Conservation (phyloP, 2,329 filamentous ascomycete genomes). For the Elsinoe perseae region DNA sequence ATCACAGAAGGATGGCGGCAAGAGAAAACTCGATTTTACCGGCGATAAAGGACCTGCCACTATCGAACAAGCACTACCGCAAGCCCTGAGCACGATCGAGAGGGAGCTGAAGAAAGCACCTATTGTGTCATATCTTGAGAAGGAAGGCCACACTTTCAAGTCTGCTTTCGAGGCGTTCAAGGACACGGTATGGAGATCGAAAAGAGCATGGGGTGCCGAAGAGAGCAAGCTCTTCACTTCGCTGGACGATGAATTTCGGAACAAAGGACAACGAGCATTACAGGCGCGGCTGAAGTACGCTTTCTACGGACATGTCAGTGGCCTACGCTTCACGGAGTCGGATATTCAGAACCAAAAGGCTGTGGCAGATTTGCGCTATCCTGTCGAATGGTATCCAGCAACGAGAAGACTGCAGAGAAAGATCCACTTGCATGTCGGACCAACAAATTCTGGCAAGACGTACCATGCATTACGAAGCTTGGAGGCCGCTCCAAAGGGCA, state of each 20-base stretch:
- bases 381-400: constrained; percentile 83
- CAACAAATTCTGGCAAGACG: constrained; percentile 97
- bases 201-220: neutral
- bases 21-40: neutral
- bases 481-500: constrained; percentile 64
- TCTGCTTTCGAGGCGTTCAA: constrained; percentile 25
- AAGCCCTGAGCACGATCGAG: constrained; percentile 22
- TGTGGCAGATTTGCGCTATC: constrained; percentile 77
- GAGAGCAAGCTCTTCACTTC: constrained; percentile 3
- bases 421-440: constrained; percentile 87
- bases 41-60: neutral
- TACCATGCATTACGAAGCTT: constrained; percentile 85
- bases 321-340: constrained; percentile 48
- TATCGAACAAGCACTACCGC: constrained; percentile 19
- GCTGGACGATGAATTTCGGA: constrained; percentile 15
- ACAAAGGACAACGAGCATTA: constrained; percentile 23
- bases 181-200: constrained; percentile 11
- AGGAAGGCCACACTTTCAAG: constrained; percentile 23
- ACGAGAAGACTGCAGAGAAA: constrained; percentile 73
- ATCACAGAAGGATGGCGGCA: neutral
- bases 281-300: constrained; percentile 49
- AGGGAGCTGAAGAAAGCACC: constrained; percentile 28
- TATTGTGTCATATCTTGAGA: constrained; percentile 25
- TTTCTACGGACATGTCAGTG: constrained; percentile 60
- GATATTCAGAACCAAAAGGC: constrained; percentile 53